phyloP scores from a whole-genome alignment of 257 asterid genomes.

The Ophiorrhiza pumila region DNA sequence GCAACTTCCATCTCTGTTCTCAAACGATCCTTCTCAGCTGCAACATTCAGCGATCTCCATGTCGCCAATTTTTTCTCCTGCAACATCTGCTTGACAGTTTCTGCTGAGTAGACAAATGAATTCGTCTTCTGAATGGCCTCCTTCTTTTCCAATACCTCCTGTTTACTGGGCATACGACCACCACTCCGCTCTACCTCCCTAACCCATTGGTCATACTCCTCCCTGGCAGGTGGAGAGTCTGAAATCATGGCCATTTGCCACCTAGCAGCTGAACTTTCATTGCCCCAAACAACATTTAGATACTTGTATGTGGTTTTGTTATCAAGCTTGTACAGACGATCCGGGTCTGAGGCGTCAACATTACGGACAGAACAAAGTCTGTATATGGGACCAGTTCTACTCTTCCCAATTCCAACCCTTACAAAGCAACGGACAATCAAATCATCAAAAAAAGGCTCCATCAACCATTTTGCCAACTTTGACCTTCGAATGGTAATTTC shows the following conservation, averaged over 20 bases:
- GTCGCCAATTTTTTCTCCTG: slow-evolving; percentile 97
- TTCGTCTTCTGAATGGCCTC: slow-evolving; percentile 81
- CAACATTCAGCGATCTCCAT: slow-evolving; percentile 78
- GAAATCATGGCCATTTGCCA: slow-evolving; percentile 99
- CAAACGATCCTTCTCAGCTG: slow-evolving; percentile 93
- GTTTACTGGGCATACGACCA: slow-evolving; percentile 81
- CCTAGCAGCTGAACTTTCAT: slow-evolving; percentile 89
- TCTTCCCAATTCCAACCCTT: slow-evolving; percentile 89
- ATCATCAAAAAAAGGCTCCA: slow-evolving; percentile 98
- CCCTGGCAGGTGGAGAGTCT: slow-evolving; percentile 69
- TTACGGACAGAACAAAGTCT: slow-evolving; percentile 83
- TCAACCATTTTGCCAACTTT: slow-evolving; percentile 87
- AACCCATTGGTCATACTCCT: slow-evolving; percentile 93
- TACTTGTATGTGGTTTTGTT: slow-evolving; percentile 84
- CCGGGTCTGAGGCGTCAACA: slow-evolving; percentile 77
- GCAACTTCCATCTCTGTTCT: slow-evolving; percentile 88
- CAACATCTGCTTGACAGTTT: slow-evolving; percentile 93
- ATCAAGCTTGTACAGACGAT: slow-evolving; percentile 76
- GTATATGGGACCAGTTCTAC: slow-evolving; percentile 74
- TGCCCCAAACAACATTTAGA: slow-evolving; percentile 91
- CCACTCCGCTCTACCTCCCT: slow-evolving; percentile 81
- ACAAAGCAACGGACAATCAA: slow-evolving; percentile 93
- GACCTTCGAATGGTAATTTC: slow-evolving; percentile 88
- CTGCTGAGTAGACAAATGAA: slow-evolving; percentile 82
- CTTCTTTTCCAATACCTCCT: slow-evolving; percentile 75